These are phyloP conservation scores for Coemansia sp. DNA, from an alignment of 192 early-diverging fungal species.

Conservation along the genomic window DNA sequence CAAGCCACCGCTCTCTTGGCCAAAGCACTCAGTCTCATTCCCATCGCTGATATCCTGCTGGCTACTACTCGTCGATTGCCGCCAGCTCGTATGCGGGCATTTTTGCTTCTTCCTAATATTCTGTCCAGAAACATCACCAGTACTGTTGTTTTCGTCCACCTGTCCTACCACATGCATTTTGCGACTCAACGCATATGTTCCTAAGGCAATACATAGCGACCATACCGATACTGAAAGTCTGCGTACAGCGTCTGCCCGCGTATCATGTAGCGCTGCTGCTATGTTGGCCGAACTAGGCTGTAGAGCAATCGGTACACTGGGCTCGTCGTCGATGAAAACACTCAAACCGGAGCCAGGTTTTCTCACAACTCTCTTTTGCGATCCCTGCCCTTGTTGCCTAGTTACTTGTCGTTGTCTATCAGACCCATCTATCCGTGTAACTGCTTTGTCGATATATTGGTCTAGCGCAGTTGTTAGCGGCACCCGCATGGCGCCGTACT, in stretches of 20 bases:
- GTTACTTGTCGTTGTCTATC: not conserved
- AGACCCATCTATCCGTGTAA: not conserved
- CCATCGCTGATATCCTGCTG: no score
- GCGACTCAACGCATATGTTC: slow-evolving; percentile 20
- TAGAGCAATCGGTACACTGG: not conserved
- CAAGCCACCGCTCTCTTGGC: not conserved
- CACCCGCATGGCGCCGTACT: slow-evolving; percentile 37
- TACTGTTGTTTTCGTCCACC: not conserved
- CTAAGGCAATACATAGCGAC: slow-evolving; percentile 34
- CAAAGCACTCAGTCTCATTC: not conserved
- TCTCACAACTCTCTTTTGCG: not conserved
- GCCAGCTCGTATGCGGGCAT: no score
- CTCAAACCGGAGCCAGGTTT: slow-evolving; percentile 10
- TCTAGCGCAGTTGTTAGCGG: slow-evolving; percentile 43
- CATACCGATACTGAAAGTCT: slow-evolving; percentile 35
- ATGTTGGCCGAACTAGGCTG: slow-evolving; percentile 19
- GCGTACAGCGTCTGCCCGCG: slow-evolving; percentile 28
- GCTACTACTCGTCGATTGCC: no score
- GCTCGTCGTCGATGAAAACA: slow-evolving; percentile 46
- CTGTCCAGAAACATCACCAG: not conserved
- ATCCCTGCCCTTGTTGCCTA: not conserved
- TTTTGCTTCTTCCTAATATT: not conserved
- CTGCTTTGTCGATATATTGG: slow-evolving; percentile 27
- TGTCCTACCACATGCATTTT: slow-evolving; percentile 5
- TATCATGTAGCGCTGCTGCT: slow-evolving; percentile 21